These are phyloP conservation scores for Trichosanthes truncata DNA, from an alignment of 306 rosid genomes.

Conservation along the genomic window DNA sequence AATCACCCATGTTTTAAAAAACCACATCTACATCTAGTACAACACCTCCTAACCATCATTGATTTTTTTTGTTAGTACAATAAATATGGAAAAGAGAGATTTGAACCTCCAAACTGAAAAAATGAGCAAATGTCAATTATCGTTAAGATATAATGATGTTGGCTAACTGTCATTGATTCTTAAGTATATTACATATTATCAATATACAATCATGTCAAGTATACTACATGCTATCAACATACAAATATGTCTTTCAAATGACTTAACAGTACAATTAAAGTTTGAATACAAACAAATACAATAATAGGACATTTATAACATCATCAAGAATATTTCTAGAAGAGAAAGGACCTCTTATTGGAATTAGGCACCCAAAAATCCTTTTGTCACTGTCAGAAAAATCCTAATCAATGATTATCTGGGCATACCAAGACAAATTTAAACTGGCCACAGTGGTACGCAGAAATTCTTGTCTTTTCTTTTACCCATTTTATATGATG, in stretches of 20 bases:
- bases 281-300: neutral
- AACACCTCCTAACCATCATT: neutral
- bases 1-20: neutral
- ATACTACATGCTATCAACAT: neutral
- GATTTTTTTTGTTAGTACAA: neutral
- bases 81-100: too few relatives aligned
- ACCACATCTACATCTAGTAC: neutral
- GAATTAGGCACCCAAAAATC: conserved; percentile 7
- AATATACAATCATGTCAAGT: neutral
- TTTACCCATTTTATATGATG: neutral
- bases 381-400: conserved; percentile 1
- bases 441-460: neutral
- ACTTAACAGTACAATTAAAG: neutral
- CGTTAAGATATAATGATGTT: too few relatives aligned
- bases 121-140: too few relatives aligned
- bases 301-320: neutral
- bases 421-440: neutral
- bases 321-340: conserved; percentile 6
- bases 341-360: conserved; percentile 6
- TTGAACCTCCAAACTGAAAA: too few relatives aligned
- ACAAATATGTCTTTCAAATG: neutral
- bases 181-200: neutral
- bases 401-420: neutral
- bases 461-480: neutral
- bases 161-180: neutral